Base-by-base conservation (phyloP, 306 rosid genomes). In the Lablab purpureus region DNA sequence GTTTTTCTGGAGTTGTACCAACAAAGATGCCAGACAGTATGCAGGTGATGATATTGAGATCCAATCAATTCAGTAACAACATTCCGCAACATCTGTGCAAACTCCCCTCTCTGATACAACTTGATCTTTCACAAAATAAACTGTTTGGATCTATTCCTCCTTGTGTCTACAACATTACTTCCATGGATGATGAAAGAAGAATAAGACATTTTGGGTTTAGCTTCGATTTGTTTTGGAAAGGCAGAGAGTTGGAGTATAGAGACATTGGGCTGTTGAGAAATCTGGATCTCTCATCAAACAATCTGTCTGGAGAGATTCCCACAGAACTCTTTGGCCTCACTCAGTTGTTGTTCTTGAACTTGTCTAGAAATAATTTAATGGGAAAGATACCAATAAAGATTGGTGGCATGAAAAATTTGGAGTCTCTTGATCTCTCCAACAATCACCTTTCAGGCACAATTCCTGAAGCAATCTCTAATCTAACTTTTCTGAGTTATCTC, bases 111-210 rank as follows among this genome's bases (percentile, higher is more conserved):
- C 5, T 73, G 4, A 8, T 2, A 3, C 21, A 2, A 23, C 4
- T 73, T 4, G 68, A 73, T 40, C 68, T 73, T 40, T 59, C 43
- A 1, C 23, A 15, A 1, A 73, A 73, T 5, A 56, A 23, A 74
- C 43, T 74, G 40, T 58, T 56, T 23, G 69, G 78, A 58, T 2
- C 43, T 4, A 74, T 73, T 13, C 78, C 78, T 73, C 28, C 32
- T 1, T 58, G 78, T n/a, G 2, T 58, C 4, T 15, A 0, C 28
- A 73, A 55, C 2, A 13, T 4, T 34, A 4, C 1, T 28, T 28
- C 32, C 32, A 28, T 1, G 32, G 32, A 28, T 28, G 32, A 4
- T 28, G 32, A 28, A 28, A 28, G 32, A 28, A 28, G 32, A 28
- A 28, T 28, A 28, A 28, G 32, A 28, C 32, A 28, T 28, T 28